Conservation (phyloP, 2,329 filamentous ascomycete genomes). For the Neofusicoccum laricinum region DNA sequence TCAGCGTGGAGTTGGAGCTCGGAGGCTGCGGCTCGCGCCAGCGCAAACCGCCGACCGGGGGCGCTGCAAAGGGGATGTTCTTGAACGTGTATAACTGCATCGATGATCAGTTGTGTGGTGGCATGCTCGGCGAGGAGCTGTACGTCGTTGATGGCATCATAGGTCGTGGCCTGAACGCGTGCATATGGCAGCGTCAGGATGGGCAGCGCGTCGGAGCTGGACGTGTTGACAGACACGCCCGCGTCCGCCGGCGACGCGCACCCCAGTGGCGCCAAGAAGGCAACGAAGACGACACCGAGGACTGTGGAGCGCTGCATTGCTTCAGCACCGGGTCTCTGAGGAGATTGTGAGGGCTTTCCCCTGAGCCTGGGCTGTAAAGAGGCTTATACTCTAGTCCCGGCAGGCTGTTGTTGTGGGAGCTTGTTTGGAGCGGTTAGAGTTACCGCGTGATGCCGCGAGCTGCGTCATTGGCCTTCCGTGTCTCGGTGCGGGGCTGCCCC, state of each 20-base stretch:
- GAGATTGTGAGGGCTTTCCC: too few species aligned
- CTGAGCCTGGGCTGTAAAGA: too few species aligned
- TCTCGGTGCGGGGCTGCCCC: background rate
- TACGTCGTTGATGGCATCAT: slow-evolving; percentile 22
- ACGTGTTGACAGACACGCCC: background rate
- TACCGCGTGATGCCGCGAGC: background rate
- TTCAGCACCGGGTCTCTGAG: too few species aligned
- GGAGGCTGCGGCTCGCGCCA: slow-evolving; percentile 42
- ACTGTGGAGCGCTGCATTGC: background rate
- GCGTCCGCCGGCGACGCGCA: background rate
- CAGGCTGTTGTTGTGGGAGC: background rate
- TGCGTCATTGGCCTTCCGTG: background rate
- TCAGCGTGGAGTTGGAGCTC: background rate
- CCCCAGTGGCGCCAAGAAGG: background rate
- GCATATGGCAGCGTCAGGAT: slow-evolving; percentile 34
- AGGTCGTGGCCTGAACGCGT: slow-evolving; percentile 29
- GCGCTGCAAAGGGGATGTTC: slow-evolving; percentile 46
- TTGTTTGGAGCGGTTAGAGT: background rate
- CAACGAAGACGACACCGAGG: background rate
- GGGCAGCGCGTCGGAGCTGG: slow-evolving; percentile 23
- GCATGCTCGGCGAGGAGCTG: background rate
- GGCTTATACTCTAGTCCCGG: too few species aligned
- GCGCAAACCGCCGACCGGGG: slow-evolving; percentile 40
- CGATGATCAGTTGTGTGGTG: slow-evolving; percentile 4
- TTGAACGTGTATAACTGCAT: slow-evolving; percentile 36